Conservation (phyloP, 2,329 filamentous ascomycete species). For the Stemphylium vesicarium region DNA sequence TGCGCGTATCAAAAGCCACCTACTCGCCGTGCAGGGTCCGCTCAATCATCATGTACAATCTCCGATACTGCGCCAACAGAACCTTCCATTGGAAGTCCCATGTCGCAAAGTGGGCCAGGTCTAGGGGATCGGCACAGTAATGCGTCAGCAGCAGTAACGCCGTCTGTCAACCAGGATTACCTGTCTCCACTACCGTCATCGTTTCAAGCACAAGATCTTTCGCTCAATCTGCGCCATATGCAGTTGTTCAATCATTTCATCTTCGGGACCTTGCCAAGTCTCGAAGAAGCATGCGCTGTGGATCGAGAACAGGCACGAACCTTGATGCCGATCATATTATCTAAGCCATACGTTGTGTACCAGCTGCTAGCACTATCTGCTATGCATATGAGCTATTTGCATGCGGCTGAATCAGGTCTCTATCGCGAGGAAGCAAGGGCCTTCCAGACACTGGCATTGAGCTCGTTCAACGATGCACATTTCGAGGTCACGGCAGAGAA, state of each 20-base stretch:
- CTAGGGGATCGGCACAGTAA: background rate
- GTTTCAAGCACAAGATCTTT: background rate
- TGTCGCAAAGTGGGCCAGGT: constrained; percentile 3
- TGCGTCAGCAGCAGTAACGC: background rate
- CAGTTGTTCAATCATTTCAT: constrained; percentile 28
- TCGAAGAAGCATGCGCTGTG: too few species aligned
- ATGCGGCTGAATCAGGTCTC: constrained; percentile 7
- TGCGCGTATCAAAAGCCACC: constrained; percentile 20
- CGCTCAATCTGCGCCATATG: constrained; percentile 28
- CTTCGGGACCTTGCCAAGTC: constrained; percentile 6
- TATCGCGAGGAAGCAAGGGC: constrained; percentile 23
- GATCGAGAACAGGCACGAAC: too few species aligned
- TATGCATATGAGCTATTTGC: constrained; percentile 22
- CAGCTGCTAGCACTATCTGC: constrained; percentile 27
- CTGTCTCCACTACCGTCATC: constrained; percentile 7
- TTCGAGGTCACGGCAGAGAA: background rate
- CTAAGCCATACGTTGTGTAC: constrained; percentile 21
- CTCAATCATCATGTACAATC: background rate
- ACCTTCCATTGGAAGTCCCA: background rate
- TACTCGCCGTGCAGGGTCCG: constrained; percentile 2
- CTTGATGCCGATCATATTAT: constrained; percentile 18
- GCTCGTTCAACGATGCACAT: background rate
- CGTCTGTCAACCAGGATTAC: background rate
- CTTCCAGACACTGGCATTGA: constrained; percentile 20
- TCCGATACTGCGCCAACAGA: background rate